phyloP scores from a whole-genome alignment of 2,329 filamentous ascomycete genomes.

The Fusarium lyarnte region DNA sequence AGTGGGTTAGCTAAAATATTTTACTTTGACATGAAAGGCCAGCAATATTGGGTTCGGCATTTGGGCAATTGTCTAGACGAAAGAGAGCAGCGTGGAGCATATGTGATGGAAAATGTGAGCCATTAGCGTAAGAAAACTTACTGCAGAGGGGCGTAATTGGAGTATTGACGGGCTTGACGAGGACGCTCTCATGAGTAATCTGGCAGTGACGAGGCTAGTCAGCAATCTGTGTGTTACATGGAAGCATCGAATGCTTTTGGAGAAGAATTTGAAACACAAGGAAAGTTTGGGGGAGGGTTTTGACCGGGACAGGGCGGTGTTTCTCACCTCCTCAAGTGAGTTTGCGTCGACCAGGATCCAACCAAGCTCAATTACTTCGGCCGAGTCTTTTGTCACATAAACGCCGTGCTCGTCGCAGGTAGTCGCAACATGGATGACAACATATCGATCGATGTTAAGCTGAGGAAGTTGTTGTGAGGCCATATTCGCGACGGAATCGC shows the following conservation, averaged over 20 bases:
- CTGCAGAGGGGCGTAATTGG: constrained; percentile 98
- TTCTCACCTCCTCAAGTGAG: constrained; percentile 87
- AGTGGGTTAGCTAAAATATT: constrained; percentile 30
- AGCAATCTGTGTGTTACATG: constrained; percentile 11
- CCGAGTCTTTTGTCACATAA: constrained; percentile 98
- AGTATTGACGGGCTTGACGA: constrained; percentile 98
- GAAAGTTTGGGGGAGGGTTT: constrained; percentile 2
- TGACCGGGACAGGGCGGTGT: constrained; percentile 18
- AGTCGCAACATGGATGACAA: constrained; percentile 97
- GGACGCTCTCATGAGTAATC: constrained; percentile 94
- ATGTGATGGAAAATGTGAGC: constrained; percentile 29
- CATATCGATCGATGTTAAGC: constrained; percentile 90
- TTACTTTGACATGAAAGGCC: neutral
- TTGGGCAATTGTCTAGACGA: constrained; percentile 23
- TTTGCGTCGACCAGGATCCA: constrained; percentile 97
- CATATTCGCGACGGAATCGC: constrained; percentile 47
- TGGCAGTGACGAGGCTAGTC: constrained; percentile 52
- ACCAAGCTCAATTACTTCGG: constrained; percentile 98
- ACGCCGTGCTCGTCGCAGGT: constrained; percentile 99
- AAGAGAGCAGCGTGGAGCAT: constrained; percentile 29
- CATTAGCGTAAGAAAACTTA: constrained; percentile 65
- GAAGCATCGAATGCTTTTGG: neutral
- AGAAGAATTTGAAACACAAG: neutral
- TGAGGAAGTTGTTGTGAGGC: constrained; percentile 58
- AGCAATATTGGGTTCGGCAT: constrained; percentile 5